Percentiles rank a stretch among this genome's conserved stretches.
Evolutionary conservation across 441 rosid species (phyloP).

Genomic region (Bocquillonia castaneifolia): DNA sequence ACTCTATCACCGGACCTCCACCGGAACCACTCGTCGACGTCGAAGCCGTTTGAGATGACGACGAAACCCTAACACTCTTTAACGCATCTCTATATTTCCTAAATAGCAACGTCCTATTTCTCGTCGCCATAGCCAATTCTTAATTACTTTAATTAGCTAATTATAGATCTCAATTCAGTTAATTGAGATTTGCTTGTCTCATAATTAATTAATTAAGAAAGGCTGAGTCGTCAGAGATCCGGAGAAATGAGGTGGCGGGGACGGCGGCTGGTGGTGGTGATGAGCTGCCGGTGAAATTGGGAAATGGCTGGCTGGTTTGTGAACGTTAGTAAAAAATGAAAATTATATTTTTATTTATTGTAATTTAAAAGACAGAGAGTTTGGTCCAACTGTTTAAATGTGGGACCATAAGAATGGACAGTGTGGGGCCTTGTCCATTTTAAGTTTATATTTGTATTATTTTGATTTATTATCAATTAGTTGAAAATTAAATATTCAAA

Average conservation of each 20-base stretch:
- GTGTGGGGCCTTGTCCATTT: no score
- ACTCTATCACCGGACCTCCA: constrained; percentile 74
- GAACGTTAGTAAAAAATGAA: no score
- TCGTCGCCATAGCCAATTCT: constrained; percentile 57
- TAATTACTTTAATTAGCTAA: neutral
- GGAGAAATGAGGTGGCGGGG: constrained; percentile 1
- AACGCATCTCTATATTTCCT: constrained; percentile 78
- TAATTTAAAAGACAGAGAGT: neutral
- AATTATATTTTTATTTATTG: no score
- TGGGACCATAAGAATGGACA: neutral
- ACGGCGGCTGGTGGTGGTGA: neutral
- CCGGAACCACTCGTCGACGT: constrained; percentile 26
- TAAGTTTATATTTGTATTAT: no score
- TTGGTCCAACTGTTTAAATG: neutral
- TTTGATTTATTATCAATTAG: no score
- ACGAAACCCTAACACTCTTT: constrained; percentile 72
- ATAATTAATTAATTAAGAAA: neutral
- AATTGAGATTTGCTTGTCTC: neutral
- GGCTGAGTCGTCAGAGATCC: constrained; percentile 25
- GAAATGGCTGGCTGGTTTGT: neutral
- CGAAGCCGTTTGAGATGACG: constrained; percentile 32
- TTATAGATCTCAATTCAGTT: constrained; percentile 15
- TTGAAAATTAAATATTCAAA: no score
- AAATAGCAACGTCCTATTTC: constrained; percentile 65
- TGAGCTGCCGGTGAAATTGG: no score